Evolutionary conservation across 1,284 basidiomycete species (phyloP), one percentile per base, ranked within the genome.

Genomic region (Peniophora sp.): DNA sequence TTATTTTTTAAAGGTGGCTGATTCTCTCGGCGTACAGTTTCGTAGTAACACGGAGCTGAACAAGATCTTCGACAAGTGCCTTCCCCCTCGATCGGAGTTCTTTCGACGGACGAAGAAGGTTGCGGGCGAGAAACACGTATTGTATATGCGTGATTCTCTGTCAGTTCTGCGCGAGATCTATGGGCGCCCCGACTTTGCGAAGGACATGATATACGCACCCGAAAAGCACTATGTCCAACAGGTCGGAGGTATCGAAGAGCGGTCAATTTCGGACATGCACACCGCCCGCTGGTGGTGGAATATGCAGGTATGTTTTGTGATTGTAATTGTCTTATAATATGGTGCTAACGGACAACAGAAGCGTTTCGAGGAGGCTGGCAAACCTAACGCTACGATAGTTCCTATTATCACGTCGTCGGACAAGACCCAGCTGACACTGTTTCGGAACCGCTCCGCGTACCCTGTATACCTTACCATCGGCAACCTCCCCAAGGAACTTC

Each of bases 201-300:
- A 22, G 23, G n/a, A 45, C 23, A 16, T 45, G 12, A 9, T 25
- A 22, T 24, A 20, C n/a, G 23, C 44, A 8, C 44, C 44, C 17
- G 44, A 45, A 45, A 16, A 22, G 14, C 44, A 45, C n/a, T 45
- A 45, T 20, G 8, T 22, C n/a, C n/a, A n/a, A 8, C 8, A 22
- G 12, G 44, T 22, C 3, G 23, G 23, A 8, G 19, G n/a, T 16
- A 45, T 20, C 5, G 27, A 32, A 12, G 22, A 19, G 19, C 8
- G 20, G 12, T 8, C 8, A 8, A 51, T 49, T 20, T 23, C 47
- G 3, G 53, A 54, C 47, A 49, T 47, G 48, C 41, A 51, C 14
- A 54, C 53, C 0, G 45, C 14, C 2, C 47, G 51, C 35, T 54
- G 53, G 53, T 51, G 53, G 53, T 49, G 50, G 45, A 20, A 49